A percentile compares a stretch with the other conserved stretches of the same genome.
Conservation (phyloP, 2,329 filamentous ascomycete species). For the Colletotrichum sojae region DNA sequence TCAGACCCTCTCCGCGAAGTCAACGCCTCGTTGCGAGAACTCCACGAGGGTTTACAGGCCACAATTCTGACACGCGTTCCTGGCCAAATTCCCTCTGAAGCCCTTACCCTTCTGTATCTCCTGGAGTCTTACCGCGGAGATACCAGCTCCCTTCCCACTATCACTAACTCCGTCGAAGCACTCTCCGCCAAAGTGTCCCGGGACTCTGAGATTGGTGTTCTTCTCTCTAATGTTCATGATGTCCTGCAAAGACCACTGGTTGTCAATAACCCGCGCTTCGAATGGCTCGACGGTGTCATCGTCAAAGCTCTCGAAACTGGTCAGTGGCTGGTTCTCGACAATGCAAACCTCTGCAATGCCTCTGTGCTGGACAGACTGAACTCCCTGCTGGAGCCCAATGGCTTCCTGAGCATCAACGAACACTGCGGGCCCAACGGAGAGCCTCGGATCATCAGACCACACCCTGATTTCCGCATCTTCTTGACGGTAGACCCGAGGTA, state of each 20-base stretch:
- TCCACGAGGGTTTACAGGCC: constrained; percentile 67
- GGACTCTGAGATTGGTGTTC: constrained; percentile 60
- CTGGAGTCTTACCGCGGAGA: constrained; percentile 61
- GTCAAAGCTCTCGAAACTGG: constrained; percentile 89
- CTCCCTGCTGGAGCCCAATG: constrained; percentile 92
- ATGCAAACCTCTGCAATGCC: constrained; percentile 95
- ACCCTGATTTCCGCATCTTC: constrained; percentile 91
- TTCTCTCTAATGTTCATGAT: constrained; percentile 63
- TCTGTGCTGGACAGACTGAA: constrained; percentile 96
- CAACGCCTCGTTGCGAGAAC: constrained; percentile 65
- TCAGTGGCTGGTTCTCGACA: constrained; percentile 94
- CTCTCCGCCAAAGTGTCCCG: constrained; percentile 59
- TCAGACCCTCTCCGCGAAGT: constrained; percentile 84
- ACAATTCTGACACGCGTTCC: constrained; percentile 66
- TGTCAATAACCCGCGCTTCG: constrained; percentile 85
- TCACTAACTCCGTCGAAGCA: constrained; percentile 55
- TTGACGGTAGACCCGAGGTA: constrained; percentile 93
- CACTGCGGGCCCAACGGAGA: constrained; percentile 87
- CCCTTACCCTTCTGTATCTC: constrained; percentile 65
- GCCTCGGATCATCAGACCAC: constrained; percentile 83
- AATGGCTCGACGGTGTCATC: constrained; percentile 95
- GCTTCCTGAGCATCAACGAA: constrained; percentile 91
- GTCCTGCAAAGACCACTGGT: constrained; percentile 68
- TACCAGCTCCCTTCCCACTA: constrained; percentile 52
- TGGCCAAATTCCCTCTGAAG: constrained; percentile 59